Base-by-base conservation (phyloP, 768 basidiomycete species). In the Lentinula sp. region DNA sequence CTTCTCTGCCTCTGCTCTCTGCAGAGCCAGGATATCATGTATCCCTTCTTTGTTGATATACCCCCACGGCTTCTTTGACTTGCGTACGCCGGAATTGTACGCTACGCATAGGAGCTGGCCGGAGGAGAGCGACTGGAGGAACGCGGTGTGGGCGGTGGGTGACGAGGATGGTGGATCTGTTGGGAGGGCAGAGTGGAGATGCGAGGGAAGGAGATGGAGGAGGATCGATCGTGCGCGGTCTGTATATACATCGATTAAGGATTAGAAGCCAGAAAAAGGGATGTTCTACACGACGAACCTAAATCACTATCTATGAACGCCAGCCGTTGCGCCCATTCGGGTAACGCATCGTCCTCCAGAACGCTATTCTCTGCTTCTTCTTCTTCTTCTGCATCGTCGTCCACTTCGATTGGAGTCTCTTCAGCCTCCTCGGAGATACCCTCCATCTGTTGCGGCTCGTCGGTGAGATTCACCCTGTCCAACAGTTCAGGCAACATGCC, bases 11-110 rank as follows among this genome's bases (percentile, higher is more conserved):
- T 76, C 76, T 0, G 79, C 78, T 58, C 73, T 75, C 68, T 91
- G 90, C 15, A 92, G 81, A 2, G 81, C 77, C 18, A 85, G 71
- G 50, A 95, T 85, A 67, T 93, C 91, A 66, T 95, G 94, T 16
- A 96, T 85, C 2, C 85, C 83, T 60, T 88, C 85, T 48, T 79
- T 73, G 62, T 81, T 89, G 60, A 95, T 88, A 72, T 87, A 95
- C 0, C 93, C 94, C 92, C 93, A 96, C 0, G 91, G 91, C 64
- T 88, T 85, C 51, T 84, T 84, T 7, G 91, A 93, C 61, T 85
- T 83, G 28, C 94, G 84, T 0, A 95, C 88, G 33, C 85, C 88
- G 10, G 81, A 72, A 71, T 95, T 96, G 74, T 93, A 94, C 0
- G 90, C 87, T 2, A 79, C 70, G 66, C 93, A 95, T 12, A 95